phyloP scores from a whole-genome alignment of 1,284 basidiomycete species.

The Ustilago trichophora region DNA sequence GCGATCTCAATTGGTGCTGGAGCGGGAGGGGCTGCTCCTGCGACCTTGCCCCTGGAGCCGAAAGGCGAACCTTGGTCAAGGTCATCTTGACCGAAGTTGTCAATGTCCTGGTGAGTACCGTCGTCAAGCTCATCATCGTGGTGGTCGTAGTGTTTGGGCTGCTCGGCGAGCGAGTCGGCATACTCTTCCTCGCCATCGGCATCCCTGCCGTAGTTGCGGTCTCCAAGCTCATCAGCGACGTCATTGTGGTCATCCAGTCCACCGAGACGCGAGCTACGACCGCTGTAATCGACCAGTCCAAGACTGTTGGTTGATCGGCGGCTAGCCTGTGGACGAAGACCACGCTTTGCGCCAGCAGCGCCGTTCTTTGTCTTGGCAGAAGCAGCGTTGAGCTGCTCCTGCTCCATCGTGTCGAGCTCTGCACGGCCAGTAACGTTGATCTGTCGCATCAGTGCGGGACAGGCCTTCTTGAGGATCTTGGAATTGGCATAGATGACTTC shows the following conservation, averaged over 20 bases:
- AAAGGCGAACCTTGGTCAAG: constrained; percentile 17
- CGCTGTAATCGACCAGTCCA: constrained; percentile 16
- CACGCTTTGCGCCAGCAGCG: constrained; percentile 2
- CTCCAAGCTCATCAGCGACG: not conserved
- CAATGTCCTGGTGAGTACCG: constrained; percentile 11
- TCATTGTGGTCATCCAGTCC: constrained; percentile 1
- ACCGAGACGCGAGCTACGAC: constrained; percentile 17
- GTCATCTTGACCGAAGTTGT: constrained; percentile 13
- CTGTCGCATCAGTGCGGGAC: constrained; percentile 30
- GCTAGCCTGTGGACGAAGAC: constrained; percentile 8
- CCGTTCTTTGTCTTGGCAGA: constrained; percentile 13
- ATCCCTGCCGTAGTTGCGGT: constrained; percentile 5
- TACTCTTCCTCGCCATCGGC: constrained; percentile 17
- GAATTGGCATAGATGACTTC: constrained; percentile 34
- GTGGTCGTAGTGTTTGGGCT: constrained; percentile 8
- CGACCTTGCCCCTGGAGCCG: constrained; percentile 21
- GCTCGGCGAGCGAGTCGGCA: constrained; percentile 22
- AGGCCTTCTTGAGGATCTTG: constrained; percentile 32
- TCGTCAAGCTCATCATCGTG: constrained; percentile 9
- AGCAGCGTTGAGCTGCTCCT: constrained; percentile 15
- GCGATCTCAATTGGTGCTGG: constrained; percentile 6
- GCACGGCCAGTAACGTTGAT: constrained; percentile 22
- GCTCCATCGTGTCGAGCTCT: constrained; percentile 40
- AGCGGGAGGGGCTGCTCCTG: constrained; percentile 9
- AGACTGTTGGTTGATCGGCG: constrained; percentile 29